Conservation (phyloP, 441 rosid species). For the Breynia disticha region DNA sequence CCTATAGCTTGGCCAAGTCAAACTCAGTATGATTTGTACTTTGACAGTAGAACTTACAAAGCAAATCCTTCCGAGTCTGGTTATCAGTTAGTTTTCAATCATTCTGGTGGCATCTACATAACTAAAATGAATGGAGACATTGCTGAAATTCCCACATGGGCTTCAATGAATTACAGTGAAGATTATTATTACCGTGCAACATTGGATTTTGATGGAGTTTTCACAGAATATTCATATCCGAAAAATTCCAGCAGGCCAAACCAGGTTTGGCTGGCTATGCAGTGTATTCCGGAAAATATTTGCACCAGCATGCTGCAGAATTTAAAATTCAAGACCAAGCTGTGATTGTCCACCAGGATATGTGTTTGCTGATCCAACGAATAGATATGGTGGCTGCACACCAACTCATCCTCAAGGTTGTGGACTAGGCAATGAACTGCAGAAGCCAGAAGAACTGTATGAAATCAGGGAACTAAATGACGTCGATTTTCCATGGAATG, state of each 20-base stretch:
- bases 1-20: slow-evolving; percentile 1
- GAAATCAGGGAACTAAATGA: background rate
- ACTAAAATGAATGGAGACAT: background rate
- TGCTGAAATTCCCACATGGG: too few relatives aligned
- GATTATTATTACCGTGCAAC: too few relatives aligned
- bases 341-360: background rate
- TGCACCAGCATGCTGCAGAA: background rate
- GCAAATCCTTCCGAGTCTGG: background rate
- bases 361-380: background rate
- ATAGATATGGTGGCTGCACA: background rate
- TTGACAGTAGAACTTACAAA: background rate
- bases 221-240: too few relatives aligned
- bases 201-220: too few relatives aligned
- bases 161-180: too few relatives aligned
- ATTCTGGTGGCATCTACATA: background rate
- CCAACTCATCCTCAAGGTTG: background rate
- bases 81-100: background rate
- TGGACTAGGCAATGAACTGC: background rate
- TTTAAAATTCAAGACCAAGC: background rate
- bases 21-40: background rate
- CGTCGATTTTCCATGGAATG: background rate
- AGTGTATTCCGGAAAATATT: too few relatives aligned
- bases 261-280: too few relatives aligned
- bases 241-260: too few relatives aligned
- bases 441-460: background rate